These are phyloP conservation scores for Zymoseptoria passerinii DNA, from an alignment of 2,329 filamentous ascomycete genomes.

Conservation along the genomic window DNA sequence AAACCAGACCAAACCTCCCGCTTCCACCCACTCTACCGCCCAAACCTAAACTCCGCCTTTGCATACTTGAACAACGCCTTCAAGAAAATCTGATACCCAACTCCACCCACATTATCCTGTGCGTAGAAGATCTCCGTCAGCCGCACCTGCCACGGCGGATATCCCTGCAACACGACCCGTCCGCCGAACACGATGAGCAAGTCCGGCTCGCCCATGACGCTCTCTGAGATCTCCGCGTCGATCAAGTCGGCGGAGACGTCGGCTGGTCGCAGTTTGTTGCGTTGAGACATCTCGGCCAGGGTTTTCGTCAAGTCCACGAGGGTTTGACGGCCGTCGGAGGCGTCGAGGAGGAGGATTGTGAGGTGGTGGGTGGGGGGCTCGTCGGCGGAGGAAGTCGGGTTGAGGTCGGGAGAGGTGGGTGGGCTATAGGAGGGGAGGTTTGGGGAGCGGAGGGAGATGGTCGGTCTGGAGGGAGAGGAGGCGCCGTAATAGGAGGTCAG, in stretches of 20 bases:
- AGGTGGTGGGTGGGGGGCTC: constrained; percentile 36
- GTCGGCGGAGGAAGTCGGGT: constrained; percentile 18
- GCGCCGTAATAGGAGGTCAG: constrained; percentile 81
- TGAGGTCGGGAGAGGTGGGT: constrained; percentile 21
- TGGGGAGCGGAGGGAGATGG: constrained; percentile 64
- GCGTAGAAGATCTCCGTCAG: constrained; percentile 85
- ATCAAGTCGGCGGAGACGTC: constrained; percentile 83
- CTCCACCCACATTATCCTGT: constrained; percentile 40
- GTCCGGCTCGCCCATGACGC: constrained; percentile 81
- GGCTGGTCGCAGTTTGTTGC: constrained; percentile 66
- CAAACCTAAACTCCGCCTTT: constrained; percentile 80
- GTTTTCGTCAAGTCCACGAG: constrained; percentile 94
- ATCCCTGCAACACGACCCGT: constrained; percentile 74
- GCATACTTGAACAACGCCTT: constrained; percentile 76
- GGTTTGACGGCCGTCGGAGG: constrained; percentile 83
- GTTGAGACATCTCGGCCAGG: constrained; percentile 88
- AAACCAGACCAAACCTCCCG: neutral
- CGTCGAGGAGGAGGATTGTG: constrained; percentile 70
- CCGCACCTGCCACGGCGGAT: constrained; percentile 92
- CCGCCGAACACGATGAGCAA: constrained; percentile 81
- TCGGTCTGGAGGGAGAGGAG: constrained; percentile 50
- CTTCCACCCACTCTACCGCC: constrained; percentile 39
- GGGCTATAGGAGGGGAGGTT: constrained; percentile 55
- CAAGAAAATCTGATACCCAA: constrained; percentile 92
- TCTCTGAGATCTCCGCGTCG: constrained; percentile 72